A percentile compares a stretch with the other conserved stretches of the same genome.
These are phyloP conservation scores for Hypoxylon sp. DNA, from an alignment of 2,329 filamentous ascomycete genomes.

Conservation along the genomic window DNA sequence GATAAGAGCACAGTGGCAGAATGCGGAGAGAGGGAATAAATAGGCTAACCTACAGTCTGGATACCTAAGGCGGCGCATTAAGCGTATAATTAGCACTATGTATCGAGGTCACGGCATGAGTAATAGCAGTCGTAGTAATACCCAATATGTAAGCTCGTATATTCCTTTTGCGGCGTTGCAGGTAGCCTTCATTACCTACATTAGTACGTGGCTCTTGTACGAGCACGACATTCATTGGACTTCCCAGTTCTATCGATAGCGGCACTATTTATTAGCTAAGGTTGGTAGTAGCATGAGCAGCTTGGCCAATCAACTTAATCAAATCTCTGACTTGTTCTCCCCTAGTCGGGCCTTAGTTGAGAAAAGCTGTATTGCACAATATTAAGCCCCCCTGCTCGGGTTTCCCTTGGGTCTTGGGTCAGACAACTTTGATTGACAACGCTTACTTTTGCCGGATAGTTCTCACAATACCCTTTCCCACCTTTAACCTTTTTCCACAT, in stretches of 20 bases:
- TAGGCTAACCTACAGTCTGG: conserved; percentile 18
- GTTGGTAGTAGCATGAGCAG: conserved; percentile 30
- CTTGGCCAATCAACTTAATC: conserved; percentile 44
- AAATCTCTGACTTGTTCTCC: conserved; percentile 34
- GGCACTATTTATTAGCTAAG: conserved; percentile 32
- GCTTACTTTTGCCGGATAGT: conserved; percentile 48
- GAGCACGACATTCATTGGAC: conserved; percentile 15
- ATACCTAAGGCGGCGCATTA: conserved; percentile 25
- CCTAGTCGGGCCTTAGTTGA: conserved; percentile 43
- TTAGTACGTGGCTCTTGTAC: conserved; percentile 12
- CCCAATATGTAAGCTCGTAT: conserved; percentile 39
- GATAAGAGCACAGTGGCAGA: conserved; percentile 10
- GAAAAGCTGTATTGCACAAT: conserved; percentile 44
- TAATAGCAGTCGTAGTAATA: conserved; percentile 32
- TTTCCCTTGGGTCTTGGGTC: conserved; percentile 47
- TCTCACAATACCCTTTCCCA: conserved; percentile 38
- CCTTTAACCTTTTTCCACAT: conserved; percentile 34
- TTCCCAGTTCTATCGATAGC: conserved; percentile 27
- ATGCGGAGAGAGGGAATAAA: conserved; percentile 9
- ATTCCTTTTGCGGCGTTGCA: conserved; percentile 31
- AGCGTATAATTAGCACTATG: conserved; percentile 31
- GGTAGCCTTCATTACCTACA: conserved; percentile 23
- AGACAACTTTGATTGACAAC: conserved; percentile 47
- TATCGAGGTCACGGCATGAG: conserved; percentile 32
- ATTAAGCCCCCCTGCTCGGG: conserved; percentile 38